Conservation (phyloP, 176 grass and related monocot species). For the Rhipidocladum racemiflorum region DNA sequence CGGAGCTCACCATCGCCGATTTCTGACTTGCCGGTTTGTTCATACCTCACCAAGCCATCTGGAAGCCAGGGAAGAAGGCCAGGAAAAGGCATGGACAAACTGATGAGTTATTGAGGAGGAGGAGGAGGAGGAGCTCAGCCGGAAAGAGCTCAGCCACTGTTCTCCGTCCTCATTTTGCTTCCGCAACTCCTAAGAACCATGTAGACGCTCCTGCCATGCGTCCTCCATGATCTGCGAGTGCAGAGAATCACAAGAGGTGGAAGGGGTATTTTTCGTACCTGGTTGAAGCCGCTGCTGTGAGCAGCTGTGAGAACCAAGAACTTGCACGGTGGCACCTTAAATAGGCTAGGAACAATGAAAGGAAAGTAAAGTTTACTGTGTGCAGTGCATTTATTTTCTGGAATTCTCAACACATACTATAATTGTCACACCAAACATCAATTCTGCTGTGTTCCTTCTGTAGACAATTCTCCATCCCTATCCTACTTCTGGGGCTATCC, state of each 20-base stretch:
- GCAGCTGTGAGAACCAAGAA: constrained; percentile 25
- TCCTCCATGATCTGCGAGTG: constrained; percentile 27
- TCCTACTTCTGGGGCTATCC: not conserved
- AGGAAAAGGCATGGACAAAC: constrained; percentile 34
- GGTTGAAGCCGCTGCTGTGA: not conserved
- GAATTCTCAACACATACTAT: not conserved
- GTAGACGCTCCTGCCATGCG: constrained; percentile 34
- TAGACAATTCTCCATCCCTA: constrained; percentile 15
- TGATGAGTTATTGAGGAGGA: constrained; percentile 26
- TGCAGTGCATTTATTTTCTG: not conserved
- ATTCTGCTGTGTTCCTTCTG: constrained; percentile 5
- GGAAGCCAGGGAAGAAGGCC: not conserved
- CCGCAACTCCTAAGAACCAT: constrained; percentile 23
- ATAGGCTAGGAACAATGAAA: constrained; percentile 13
- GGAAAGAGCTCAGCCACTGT: constrained; percentile 7
- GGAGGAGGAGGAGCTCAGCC: constrained; percentile 18
- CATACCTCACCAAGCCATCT: constrained; percentile 25
- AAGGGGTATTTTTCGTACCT: not conserved
- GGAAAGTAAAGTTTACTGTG: constrained; percentile 3
- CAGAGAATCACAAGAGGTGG: not conserved
- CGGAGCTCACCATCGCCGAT: constrained; percentile 42
- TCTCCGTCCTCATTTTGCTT: constrained; percentile 21
- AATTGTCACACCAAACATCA: not conserved
- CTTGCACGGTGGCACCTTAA: constrained; percentile 30
- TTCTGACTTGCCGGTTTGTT: constrained; percentile 39